Conservation (phyloP, 2,329 filamentous ascomycete species). For the Lasiodiplodia hormozganensis region DNA sequence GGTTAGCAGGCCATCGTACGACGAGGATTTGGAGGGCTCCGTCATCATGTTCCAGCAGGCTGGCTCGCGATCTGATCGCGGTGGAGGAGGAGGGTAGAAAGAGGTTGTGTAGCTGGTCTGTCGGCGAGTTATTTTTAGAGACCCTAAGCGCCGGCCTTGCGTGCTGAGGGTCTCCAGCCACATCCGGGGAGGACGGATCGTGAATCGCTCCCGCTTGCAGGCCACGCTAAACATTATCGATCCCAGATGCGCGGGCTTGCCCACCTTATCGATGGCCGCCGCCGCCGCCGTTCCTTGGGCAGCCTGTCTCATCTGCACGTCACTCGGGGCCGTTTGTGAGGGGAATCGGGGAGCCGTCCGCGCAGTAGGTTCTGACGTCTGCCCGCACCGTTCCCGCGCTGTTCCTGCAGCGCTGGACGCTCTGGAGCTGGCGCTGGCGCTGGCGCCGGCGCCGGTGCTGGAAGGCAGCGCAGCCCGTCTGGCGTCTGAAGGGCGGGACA, state of each 20-base stretch:
- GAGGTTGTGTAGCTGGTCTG: conserved; percentile 3
- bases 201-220: conserved; percentile 27
- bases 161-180: conserved; percentile 19
- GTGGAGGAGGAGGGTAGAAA: conserved; percentile 12
- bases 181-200: conserved; percentile 27
- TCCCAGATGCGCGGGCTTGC: conserved; percentile 21
- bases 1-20: conserved; percentile 21
- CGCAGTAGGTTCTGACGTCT: conserved; percentile 2
- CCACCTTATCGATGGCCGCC: conserved; percentile 21
- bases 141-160: conserved; percentile 9
- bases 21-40: background rate
- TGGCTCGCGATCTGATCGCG: conserved; percentile 14
- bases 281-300: conserved; percentile 2
- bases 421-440: background rate
- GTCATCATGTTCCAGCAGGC: conserved; percentile 9
- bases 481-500: background rate
- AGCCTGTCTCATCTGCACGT: conserved; percentile 22
- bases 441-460: background rate
- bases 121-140: background rate
- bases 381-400: background rate
- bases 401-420: background rate
- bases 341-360: background rate
- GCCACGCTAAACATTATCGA: conserved; percentile 26
- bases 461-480: background rate
- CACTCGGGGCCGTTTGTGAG: conserved; percentile 15